Evolutionary conservation across 2,329 filamentous ascomycete genomes (phyloP).

Genomic region (Colletotrichum sp.): DNA sequence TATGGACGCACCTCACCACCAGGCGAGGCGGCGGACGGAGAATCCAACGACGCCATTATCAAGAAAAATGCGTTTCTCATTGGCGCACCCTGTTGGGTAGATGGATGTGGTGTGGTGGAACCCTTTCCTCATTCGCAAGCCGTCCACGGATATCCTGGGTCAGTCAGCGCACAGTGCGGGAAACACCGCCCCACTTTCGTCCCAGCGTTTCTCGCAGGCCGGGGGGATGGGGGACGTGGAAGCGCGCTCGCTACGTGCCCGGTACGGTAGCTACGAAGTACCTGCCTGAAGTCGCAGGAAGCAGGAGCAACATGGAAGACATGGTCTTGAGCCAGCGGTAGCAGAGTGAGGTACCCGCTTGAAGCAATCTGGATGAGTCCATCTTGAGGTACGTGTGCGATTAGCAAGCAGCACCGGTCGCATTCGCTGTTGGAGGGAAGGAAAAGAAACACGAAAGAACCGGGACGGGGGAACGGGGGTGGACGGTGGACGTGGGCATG

Average conservation of each 20-base stretch:
- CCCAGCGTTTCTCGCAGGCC: constrained; percentile 2
- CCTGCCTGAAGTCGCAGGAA: not conserved
- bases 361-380: not conserved
- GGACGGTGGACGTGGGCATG: not conserved
- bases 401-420: not conserved
- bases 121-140: constrained; percentile 13
- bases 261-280: not conserved
- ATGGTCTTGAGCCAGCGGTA: not conserved
- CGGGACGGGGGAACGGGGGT: not conserved
- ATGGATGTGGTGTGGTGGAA: not conserved
- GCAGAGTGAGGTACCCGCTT: not conserved
- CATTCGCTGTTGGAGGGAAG: not conserved
- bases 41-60: not conserved
- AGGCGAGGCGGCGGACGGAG: not conserved
- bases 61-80: not conserved
- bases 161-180: constrained; percentile 3
- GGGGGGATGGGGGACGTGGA: not conserved
- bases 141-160: not conserved
- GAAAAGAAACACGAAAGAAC: not conserved
- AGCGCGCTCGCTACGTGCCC: not conserved
- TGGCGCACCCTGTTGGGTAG: not conserved
- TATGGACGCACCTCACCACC: not conserved
- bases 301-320: not conserved
- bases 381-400: not conserved
- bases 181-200: not conserved